Conservation (phyloP, 192 early-diverging fungal genomes). For the Coemansia asiatica region DNA sequence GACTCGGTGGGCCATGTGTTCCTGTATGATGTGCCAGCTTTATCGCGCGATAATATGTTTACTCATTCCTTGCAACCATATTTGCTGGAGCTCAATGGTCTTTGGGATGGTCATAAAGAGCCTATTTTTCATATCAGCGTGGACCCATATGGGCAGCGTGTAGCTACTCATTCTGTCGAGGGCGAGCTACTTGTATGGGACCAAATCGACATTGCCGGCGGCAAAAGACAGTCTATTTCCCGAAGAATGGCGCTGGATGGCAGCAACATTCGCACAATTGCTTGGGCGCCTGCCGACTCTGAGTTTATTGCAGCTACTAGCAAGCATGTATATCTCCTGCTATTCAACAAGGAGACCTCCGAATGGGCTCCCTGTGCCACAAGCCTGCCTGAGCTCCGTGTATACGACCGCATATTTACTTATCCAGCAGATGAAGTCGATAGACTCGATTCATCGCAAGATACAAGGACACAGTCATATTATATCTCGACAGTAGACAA, state of each 20-base stretch:
- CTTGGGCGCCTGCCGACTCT: conserved; percentile 47
- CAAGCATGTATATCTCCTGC: conserved; percentile 36
- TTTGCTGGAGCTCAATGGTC: conserved; percentile 11
- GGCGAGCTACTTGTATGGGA: conserved; percentile 55
- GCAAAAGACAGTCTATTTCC: conserved; percentile 17
- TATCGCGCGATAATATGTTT: neutral
- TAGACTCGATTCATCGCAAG: neutral
- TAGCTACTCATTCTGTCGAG: conserved; percentile 48
- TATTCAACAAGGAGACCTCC: conserved; percentile 15
- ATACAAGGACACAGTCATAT: conserved; percentile 16
- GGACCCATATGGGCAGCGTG: conserved; percentile 46
- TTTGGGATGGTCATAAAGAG: conserved; percentile 55
- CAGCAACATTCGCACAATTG: conserved; percentile 46
- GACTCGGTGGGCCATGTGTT: conserved; percentile 47
- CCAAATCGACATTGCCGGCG: conserved; percentile 2
- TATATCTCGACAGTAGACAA: conserved; percentile 40
- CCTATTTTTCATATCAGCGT: conserved; percentile 54
- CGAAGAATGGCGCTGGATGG: conserved; percentile 44
- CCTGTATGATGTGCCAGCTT: conserved; percentile 16
- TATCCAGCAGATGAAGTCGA: conserved; percentile 23
- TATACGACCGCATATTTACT: conserved; percentile 52
- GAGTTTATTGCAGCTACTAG: conserved; percentile 53
- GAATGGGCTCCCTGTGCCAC: conserved; percentile 41
- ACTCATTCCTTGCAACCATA: neutral
- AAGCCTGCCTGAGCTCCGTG: conserved; percentile 21